Conservation (phyloP, 305 asterid genomes). For the Solanum hybrid region DNA sequence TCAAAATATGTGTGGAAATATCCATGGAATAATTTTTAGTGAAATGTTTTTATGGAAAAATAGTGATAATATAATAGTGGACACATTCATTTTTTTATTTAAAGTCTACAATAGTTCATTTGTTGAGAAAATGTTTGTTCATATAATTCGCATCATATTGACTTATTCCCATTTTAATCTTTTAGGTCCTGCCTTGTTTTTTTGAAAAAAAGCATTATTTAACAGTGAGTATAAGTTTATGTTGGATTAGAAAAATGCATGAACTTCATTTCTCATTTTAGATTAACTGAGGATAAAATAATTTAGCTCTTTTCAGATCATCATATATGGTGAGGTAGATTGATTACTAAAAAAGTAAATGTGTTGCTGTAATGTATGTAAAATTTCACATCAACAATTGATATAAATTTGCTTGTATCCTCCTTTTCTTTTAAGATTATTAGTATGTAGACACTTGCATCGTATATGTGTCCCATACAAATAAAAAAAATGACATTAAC, state of each 20-base stretch:
- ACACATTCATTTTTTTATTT: background rate
- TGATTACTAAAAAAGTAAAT: too few relatives aligned
- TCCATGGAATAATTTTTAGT: background rate
- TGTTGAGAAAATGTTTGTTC: background rate
- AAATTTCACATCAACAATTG: background rate
- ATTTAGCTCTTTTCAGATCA: background rate
- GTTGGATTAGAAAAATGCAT: background rate
- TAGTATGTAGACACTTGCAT: too few relatives aligned
- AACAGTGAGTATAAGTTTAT: background rate
- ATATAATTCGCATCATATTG: background rate
- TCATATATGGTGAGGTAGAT: background rate
- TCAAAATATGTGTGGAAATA: background rate
- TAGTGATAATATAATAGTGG: background rate
- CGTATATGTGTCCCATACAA: background rate
- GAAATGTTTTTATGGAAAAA: too few relatives aligned
- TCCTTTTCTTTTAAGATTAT: background rate
- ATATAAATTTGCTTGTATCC: background rate
- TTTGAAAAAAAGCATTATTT: background rate
- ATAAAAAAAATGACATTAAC: too few relatives aligned
- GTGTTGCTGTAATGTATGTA: too few relatives aligned
- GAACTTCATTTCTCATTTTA: too few relatives aligned
- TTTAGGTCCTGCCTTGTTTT: background rate
- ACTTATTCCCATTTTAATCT: too few relatives aligned
- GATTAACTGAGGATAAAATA: background rate
- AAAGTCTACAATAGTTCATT: background rate